A percentile compares a stretch with the other conserved stretches of the same genome.
These are phyloP conservation scores for Aureobasidium lini DNA, from an alignment of 2,329 filamentous ascomycete genomes.

Conservation along the genomic window DNA sequence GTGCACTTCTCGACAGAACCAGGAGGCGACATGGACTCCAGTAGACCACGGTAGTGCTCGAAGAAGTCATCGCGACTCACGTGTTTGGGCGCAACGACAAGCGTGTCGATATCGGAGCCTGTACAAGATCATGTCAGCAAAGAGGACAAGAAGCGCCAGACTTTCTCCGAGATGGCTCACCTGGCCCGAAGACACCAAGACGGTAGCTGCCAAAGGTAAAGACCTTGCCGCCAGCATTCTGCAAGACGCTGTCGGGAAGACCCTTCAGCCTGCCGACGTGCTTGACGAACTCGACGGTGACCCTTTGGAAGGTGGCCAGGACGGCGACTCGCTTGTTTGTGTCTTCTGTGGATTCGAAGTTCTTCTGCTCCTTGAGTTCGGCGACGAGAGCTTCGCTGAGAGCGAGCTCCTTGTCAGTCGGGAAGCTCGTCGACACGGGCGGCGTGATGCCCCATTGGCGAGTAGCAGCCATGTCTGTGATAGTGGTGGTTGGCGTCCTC, in stretches of 20 bases:
- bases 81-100: conserved; percentile 86
- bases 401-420: conserved; percentile 67
- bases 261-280: conserved; percentile 67
- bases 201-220: conserved; percentile 96
- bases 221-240: conserved; percentile 81
- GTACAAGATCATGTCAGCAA: neutral
- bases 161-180: conserved; percentile 28
- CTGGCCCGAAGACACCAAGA: conserved; percentile 83
- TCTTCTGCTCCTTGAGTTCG: conserved; percentile 81
- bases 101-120: conserved; percentile 96
- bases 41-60: conserved; percentile 70
- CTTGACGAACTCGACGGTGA: conserved; percentile 81
- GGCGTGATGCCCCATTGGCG: conserved; percentile 68
- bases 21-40: conserved; percentile 66
- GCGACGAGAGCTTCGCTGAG: conserved; percentile 72
- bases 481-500: neutral
- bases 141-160: neutral
- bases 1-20: conserved; percentile 80
- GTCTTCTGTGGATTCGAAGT: conserved; percentile 78
- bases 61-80: conserved; percentile 90
- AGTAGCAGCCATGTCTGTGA: conserved; percentile 16
- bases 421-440: conserved; percentile 70
- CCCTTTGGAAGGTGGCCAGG: conserved; percentile 66
- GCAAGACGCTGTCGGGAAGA: conserved; percentile 67
- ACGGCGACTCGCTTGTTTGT: conserved; percentile 78